These are phyloP conservation scores for Echeveria elegans DNA, from an alignment of 164 flowering plant species.

Conservation along the genomic window DNA sequence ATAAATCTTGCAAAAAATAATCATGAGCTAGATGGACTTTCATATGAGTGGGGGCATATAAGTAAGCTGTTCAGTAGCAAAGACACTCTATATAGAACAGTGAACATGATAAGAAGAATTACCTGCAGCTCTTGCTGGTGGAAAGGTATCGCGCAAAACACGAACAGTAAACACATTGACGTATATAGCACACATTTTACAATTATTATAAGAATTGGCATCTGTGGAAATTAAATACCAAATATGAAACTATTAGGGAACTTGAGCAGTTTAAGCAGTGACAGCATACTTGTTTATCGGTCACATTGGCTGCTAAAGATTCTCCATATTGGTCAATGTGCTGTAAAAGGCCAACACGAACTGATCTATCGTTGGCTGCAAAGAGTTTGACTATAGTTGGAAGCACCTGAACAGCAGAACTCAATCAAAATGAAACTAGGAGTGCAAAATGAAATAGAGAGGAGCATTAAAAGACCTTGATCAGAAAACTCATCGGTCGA, in stretches of 20 bases:
- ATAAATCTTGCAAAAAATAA: conserved; percentile 57
- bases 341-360: conserved; percentile 80
- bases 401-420: conserved; percentile 42
- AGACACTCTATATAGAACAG: neutral
- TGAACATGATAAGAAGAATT: neutral
- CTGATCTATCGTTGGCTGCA: conserved; percentile 81
- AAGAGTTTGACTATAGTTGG: conserved; percentile 91
- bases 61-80: neutral
- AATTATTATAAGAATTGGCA: conserved; percentile 10
- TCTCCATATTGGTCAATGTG: conserved; percentile 98
- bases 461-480: conserved; percentile 39
- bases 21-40: neutral
- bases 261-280: neutral
- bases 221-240: conserved; percentile 3
- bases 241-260: neutral
- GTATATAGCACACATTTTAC: conserved; percentile 12
- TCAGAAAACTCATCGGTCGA: conserved; percentile 68
- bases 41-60: neutral
- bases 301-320: conserved; percentile 74
- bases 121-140: conserved; percentile 99
- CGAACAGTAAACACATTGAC: conserved; percentile 98
- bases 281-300: conserved; percentile 85
- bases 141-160: conserved; percentile 89
- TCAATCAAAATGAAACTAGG: neutral
- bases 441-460: neutral